These are phyloP conservation scores for Eucalyptus leucophloia DNA, from an alignment of 345 rosid genomes.

Conservation along the genomic window DNA sequence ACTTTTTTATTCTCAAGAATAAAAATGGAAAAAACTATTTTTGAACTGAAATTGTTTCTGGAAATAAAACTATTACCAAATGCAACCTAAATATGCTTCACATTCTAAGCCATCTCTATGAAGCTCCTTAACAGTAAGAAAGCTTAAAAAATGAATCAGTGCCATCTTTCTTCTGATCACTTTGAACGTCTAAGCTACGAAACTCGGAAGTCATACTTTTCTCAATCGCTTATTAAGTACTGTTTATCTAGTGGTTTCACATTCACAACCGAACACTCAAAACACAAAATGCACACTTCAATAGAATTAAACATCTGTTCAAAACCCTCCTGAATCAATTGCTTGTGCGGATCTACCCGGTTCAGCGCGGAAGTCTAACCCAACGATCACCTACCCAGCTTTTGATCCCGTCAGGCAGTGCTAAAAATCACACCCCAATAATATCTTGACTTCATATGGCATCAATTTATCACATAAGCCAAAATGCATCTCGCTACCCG, in stretches of 20 bases:
- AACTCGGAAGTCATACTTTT: not conserved
- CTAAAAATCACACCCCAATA: not conserved
- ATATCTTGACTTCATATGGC: not conserved
- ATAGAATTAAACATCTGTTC: not conserved
- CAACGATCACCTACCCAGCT: not conserved
- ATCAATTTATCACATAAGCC: not conserved
- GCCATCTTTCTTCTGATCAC: not conserved
- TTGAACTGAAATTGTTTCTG: too few relatives aligned
- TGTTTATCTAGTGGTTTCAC: not conserved
- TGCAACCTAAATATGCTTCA: not conserved
- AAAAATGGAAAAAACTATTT: too few relatives aligned
- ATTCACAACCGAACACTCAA: not conserved
- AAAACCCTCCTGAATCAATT: not conserved
- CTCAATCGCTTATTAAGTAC: not conserved
- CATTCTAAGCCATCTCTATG: not conserved
- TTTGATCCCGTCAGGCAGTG: not conserved
- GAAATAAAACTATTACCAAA: rapidly evolving
- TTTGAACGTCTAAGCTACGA: not conserved
- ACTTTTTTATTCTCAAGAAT: rapidly evolving
- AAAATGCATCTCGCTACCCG: not conserved
- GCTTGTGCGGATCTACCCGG: not conserved
- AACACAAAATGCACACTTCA: not conserved
- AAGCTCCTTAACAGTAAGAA: not conserved
- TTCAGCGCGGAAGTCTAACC: not conserved
- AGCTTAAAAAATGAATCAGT: not conserved